Evolutionary conservation across 306 rosid species (phyloP).

Genomic region (Coriaria nepalensis): DNA sequence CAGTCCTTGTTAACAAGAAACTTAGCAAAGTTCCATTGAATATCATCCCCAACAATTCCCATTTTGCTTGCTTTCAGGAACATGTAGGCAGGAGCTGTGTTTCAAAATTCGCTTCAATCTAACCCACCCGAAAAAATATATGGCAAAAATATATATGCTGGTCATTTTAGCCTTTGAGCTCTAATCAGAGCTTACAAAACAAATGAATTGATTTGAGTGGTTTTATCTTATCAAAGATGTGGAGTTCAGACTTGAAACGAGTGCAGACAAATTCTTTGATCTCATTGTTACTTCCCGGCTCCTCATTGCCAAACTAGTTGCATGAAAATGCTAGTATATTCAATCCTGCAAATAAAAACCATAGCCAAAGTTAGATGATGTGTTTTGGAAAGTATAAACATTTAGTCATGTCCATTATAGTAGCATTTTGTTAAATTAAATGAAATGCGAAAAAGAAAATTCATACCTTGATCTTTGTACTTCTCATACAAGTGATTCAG

Average conservation of each 20-base stretch:
- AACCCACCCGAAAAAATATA: too few relatives aligned
- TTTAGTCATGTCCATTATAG: too few relatives aligned
- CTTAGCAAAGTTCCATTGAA: slow-evolving; percentile 86
- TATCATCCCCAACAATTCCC: slow-evolving; percentile 72
- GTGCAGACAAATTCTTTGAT: slow-evolving; percentile 71
- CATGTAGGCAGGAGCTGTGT: slow-evolving; percentile 52
- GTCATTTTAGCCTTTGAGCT: neutral
- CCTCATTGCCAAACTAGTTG: slow-evolving; percentile 72
- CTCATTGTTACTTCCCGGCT: slow-evolving; percentile 77
- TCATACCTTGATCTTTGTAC: slow-evolving; percentile 65
- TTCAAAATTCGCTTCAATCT: slow-evolving; percentile 81
- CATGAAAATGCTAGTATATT: slow-evolving; percentile 85
- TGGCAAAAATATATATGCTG: neutral
- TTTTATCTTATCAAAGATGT: slow-evolving; percentile 69
- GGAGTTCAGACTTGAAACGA: slow-evolving; percentile 75
- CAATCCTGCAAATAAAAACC: slow-evolving; percentile 31
- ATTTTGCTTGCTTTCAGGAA: slow-evolving; percentile 58
- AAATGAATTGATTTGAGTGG: neutral
- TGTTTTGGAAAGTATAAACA: neutral
- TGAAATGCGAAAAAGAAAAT: neutral
- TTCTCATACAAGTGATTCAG: slow-evolving; percentile 61
- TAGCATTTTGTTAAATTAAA: slow-evolving; percentile 2
- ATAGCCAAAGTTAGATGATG: neutral
- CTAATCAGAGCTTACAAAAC: neutral
- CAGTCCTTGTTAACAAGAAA: slow-evolving; percentile 70